A percentile compares a stretch with the other conserved stretches of the same genome.
Evolutionary conservation across 1,284 basidiomycete genomes (phyloP).

Genomic region (Ceratorhiza oryzae-sativae): DNA sequence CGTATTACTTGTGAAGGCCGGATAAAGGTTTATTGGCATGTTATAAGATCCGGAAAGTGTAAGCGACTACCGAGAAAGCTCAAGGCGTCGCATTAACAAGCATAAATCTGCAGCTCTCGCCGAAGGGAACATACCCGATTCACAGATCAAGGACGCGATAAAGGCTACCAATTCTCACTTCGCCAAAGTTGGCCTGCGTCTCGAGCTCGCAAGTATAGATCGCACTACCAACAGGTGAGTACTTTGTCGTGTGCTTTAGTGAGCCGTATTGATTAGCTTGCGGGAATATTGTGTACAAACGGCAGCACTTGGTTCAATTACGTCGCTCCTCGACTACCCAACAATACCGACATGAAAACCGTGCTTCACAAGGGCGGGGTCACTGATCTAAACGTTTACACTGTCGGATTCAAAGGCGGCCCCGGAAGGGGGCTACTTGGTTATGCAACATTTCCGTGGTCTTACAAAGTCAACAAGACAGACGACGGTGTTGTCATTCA

Average conservation of each 20-base stretch:
- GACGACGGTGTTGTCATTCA: conserved; percentile 45
- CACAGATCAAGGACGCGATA: conserved; percentile 44
- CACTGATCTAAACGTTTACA: conserved; percentile 47
- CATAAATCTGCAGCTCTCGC: conserved; percentile 3
- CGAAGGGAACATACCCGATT: conserved; percentile 34
- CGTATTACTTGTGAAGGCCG: not conserved
- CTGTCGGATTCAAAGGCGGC: conserved; percentile 40
- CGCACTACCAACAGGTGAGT: conserved; percentile 43
- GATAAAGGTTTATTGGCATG: conserved; percentile 39
- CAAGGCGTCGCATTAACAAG: not conserved
- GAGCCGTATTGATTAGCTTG: too few species aligned
- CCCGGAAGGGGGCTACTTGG: conserved; percentile 41
- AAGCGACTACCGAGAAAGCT: not conserved
- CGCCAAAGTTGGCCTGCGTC: conserved; percentile 44
- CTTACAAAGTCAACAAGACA: conserved; percentile 39
- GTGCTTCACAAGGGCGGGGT: conserved; percentile 44
- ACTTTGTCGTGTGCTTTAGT: too few species aligned
- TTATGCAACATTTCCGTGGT: conserved; percentile 45
- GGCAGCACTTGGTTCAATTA: conserved; percentile 44
- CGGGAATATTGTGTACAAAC: not conserved
- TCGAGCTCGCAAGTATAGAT: conserved; percentile 45
- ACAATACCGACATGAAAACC: conserved; percentile 46
- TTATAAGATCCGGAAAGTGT: conserved; percentile 28
- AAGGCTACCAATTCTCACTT: conserved; percentile 46
- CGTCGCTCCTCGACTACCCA: conserved; percentile 40